A percentile compares a stretch with the other conserved stretches of the same genome.
phyloP scores from a whole-genome alignment of 371 early-diverging fungal species.

The Dichotomocladium elegans region DNA sequence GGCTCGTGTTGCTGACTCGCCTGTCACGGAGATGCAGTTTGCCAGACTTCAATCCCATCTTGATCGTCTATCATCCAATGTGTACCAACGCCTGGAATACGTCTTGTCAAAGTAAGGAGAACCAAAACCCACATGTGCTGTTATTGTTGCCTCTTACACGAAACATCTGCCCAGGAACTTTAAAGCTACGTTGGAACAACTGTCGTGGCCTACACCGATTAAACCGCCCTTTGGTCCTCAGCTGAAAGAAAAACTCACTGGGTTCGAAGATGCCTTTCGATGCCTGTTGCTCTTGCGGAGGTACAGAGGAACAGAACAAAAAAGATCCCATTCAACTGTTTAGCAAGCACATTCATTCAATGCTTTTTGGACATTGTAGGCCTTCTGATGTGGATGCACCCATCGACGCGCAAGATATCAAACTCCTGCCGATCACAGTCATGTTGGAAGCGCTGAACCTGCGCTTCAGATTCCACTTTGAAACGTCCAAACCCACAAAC shows the following conservation, averaged over 20 bases:
- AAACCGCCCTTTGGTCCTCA: slow-evolving; percentile 37
- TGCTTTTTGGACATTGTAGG: slow-evolving; percentile 4
- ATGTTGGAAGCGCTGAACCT: slow-evolving; percentile 63
- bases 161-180: slow-evolving; percentile 33
- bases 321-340: background rate
- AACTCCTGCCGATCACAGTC: slow-evolving; percentile 46
- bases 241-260: slow-evolving; percentile 25
- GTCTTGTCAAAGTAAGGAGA: slow-evolving; percentile 36
- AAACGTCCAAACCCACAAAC: slow-evolving; percentile 72
- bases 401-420: background rate
- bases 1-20: slow-evolving; percentile 2
- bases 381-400: background rate
- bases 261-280: slow-evolving; percentile 38
- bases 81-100: slow-evolving; percentile 38
- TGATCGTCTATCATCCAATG: slow-evolving; percentile 14
- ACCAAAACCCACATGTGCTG: background rate
- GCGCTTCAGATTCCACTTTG: slow-evolving; percentile 80
- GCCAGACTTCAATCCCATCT: slow-evolving; percentile 22
- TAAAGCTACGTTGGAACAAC: slow-evolving; percentile 31
- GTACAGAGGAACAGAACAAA: slow-evolving; percentile 17
- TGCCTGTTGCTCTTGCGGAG: slow-evolving; percentile 40
- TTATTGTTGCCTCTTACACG: background rate
- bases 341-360: background rate
- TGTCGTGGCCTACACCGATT: slow-evolving; percentile 55
- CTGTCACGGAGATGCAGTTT: slow-evolving; percentile 6